Evolutionary conservation across 352 stramenopile species (phyloP).

Genomic region (Blastocystis sp.): DNA sequence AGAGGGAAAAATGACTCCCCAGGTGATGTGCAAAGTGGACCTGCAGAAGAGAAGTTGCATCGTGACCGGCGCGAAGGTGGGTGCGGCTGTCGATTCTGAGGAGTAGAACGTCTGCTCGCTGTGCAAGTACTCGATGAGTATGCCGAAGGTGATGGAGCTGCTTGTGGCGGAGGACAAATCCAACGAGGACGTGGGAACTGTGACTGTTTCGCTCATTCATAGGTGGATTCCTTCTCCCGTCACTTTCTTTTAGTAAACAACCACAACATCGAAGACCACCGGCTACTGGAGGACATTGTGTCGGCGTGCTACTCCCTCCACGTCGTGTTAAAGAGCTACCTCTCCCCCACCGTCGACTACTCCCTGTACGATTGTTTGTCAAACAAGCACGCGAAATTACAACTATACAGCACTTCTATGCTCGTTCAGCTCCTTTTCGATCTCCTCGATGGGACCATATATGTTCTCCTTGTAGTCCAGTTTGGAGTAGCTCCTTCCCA

Average conservation of each 20-base stretch:
- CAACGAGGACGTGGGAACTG: slow-evolving; percentile 14
- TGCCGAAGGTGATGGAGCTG: slow-evolving; percentile 46
- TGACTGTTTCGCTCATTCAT: background rate
- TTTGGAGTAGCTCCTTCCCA: slow-evolving; percentile 40
- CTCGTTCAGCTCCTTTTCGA: background rate
- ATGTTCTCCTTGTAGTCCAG: slow-evolving; percentile 63
- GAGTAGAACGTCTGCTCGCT: slow-evolving; percentile 42
- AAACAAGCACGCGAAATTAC: background rate
- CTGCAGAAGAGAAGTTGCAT: background rate
- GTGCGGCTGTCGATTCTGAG: background rate
- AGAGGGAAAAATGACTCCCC: slow-evolving; percentile 4
- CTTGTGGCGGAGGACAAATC: background rate
- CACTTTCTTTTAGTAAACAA: slow-evolving; percentile 63
- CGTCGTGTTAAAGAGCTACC: slow-evolving; percentile 15
- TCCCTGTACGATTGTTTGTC: background rate
- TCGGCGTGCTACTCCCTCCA: slow-evolving; percentile 58
- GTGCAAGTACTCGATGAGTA: slow-evolving; percentile 47
- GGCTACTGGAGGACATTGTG: slow-evolving; percentile 53
- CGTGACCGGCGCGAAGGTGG: slow-evolving; percentile 24
- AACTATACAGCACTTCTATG: background rate
- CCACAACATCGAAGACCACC: slow-evolving; percentile 36
- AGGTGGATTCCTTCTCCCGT: slow-evolving; percentile 38
- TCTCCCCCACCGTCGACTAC: slow-evolving; percentile 7
- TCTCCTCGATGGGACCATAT: slow-evolving; percentile 49
- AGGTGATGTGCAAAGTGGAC: slow-evolving; percentile 48